Evolutionary conservation across 495 filamentous ascomycete genomes (phyloP).

Genomic region (Neurospora sp.): DNA sequence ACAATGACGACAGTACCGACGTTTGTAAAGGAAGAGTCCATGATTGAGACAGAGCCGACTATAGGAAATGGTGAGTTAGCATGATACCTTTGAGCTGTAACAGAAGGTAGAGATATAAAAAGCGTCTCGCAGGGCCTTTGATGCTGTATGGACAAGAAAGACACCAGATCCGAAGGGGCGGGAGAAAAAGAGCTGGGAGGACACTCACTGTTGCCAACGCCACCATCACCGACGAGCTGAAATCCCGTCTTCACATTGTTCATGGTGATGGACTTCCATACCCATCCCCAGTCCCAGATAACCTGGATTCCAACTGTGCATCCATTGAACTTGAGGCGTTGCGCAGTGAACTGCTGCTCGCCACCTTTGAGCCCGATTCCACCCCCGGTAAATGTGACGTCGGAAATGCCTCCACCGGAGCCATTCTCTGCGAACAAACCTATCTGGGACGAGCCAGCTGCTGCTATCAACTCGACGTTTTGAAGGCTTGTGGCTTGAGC

Average conservation of each 20-base stretch:
- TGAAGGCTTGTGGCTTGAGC: constrained; percentile 78
- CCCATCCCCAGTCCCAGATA: constrained; percentile 85
- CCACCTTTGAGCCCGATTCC: constrained; percentile 63
- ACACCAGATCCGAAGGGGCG: too few relatives aligned
- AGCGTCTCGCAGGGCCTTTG: too few relatives aligned
- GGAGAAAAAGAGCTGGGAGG: too few relatives aligned
- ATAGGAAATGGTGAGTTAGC: too few relatives aligned
- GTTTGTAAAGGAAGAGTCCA: constrained; percentile 63
- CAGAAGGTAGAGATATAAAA: too few relatives aligned
- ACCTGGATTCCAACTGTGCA: constrained; percentile 70
- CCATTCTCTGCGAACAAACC: constrained; percentile 93
- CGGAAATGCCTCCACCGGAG: constrained; percentile 66
- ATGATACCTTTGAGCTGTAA: too few relatives aligned
- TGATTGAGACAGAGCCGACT: constrained; percentile 63
- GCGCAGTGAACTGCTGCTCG: constrained; percentile 39
- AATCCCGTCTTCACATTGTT: constrained; percentile 63
- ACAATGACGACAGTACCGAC: constrained; percentile 49
- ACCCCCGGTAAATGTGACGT: constrained; percentile 70
- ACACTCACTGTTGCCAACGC: constrained; percentile 33
- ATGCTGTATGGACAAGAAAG: too few relatives aligned
- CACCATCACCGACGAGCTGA: constrained; percentile 47
- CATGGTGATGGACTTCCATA: constrained; percentile 64
- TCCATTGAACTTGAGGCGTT: constrained; percentile 56
- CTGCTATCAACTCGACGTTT: constrained; percentile 54
- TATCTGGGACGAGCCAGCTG: constrained; percentile 21